A percentile compares a stretch with the other conserved stretches of the same genome.
Conservation (phyloP, 257 asterid genomes). For the Fraxinus cuspidata region DNA sequence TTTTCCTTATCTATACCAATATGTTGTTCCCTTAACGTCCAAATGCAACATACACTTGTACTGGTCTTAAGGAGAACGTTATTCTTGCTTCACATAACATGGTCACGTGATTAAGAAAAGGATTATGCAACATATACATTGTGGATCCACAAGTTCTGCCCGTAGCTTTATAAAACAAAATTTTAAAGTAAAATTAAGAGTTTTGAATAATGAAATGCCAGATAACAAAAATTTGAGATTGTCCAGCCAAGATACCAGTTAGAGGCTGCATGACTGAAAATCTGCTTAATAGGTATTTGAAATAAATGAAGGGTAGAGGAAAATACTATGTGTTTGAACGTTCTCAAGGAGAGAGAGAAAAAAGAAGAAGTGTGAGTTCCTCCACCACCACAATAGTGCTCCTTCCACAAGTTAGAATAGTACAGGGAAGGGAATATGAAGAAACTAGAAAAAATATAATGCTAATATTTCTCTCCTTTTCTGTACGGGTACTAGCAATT, state of each 20-base stretch:
- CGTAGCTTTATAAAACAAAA: background rate
- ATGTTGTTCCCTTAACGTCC: conserved; percentile 44
- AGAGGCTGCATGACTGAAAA: background rate
- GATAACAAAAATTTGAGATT: background rate
- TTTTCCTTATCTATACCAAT: background rate
- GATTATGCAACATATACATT: conserved; percentile 22
- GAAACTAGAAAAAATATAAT: background rate
- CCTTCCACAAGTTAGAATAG: background rate
- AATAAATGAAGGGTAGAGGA: background rate
- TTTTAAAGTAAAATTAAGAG: background rate
- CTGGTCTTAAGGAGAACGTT: conserved; percentile 36
- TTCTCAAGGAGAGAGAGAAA: background rate
- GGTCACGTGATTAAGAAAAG: conserved; percentile 19
- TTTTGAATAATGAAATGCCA: background rate
- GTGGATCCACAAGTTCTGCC: conserved; percentile 18
- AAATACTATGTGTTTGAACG: background rate
- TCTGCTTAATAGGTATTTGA: background rate
- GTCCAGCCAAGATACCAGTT: background rate
- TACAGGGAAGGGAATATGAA: background rate
- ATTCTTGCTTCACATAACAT: conserved; percentile 24
- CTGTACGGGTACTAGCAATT: background rate
- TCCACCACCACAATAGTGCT: background rate
- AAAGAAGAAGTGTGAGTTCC: background rate
- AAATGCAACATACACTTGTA: conserved; percentile 30
- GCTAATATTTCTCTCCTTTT: background rate